phyloP scores from a whole-genome alignment of 345 rosid genomes.

The Aegle marmelos region DNA sequence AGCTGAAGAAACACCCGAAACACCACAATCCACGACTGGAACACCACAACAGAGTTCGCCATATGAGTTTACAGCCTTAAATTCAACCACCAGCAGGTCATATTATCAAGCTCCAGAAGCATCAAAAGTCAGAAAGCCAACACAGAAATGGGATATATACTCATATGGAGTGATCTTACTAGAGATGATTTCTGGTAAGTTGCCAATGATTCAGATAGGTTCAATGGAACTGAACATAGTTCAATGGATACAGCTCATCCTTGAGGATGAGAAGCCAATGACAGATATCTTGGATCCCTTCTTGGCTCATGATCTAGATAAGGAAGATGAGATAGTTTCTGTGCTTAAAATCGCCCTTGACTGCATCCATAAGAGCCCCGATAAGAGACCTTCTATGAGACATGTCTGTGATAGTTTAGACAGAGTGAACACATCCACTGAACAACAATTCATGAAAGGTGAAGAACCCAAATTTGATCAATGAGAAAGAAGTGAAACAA shows the following conservation, averaged over 20 bases:
- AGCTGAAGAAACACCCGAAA: constrained; percentile 35
- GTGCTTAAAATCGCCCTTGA: constrained; percentile 58
- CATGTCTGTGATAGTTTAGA: constrained; percentile 48
- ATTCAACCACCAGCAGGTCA: constrained; percentile 35
- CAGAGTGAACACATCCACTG: constrained; percentile 30
- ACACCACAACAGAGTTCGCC: constrained; percentile 56
- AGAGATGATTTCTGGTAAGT: constrained; percentile 74
- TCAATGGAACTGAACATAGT: constrained; percentile 52
- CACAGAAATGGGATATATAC: constrained; percentile 96
- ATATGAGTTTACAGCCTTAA: constrained; percentile 31
- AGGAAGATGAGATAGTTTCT: constrained; percentile 57
- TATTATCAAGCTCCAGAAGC: constrained; percentile 85
- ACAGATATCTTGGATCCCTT: constrained; percentile 67
- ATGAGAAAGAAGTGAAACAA: background rate
- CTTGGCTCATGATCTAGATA: constrained; percentile 42
- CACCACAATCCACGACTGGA: constrained; percentile 6
- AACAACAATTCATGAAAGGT: background rate
- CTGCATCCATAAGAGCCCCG: constrained; percentile 63
- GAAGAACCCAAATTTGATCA: background rate
- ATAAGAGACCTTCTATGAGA: constrained; percentile 77
- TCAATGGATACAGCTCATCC: constrained; percentile 66
- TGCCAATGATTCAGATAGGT: constrained; percentile 45
- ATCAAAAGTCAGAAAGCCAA: constrained; percentile 57
- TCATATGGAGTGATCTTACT: constrained; percentile 81
- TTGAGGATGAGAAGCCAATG: constrained; percentile 56